Evolutionary conservation across 768 basidiomycete species (phyloP).

Genomic region (Amanita pseudoporphyria): DNA sequence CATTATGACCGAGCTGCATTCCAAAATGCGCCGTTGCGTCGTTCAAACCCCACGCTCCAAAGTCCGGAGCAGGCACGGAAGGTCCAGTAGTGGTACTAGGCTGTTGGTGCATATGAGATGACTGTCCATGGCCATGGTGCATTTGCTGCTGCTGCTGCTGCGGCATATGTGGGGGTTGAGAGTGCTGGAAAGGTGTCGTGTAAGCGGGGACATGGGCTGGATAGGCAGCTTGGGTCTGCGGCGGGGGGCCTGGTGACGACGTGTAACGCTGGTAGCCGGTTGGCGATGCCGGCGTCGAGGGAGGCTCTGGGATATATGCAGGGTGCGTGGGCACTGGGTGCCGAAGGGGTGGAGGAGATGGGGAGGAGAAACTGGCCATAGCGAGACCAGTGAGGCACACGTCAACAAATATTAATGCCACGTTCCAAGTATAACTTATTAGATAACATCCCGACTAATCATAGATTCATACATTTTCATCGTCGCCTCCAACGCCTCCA

Average conservation of each 20-base stretch:
- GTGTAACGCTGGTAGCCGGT: constrained; percentile 68
- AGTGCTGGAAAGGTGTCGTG: constrained; percentile 40
- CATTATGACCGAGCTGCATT: constrained; percentile 89
- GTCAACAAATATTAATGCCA: no score
- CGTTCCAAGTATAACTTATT: no score
- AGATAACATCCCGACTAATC: no score
- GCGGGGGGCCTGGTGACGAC: constrained; percentile 41
- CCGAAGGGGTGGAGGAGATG: constrained; percentile 71
- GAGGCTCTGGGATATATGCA: constrained; percentile 76
- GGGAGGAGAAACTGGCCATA: constrained; percentile 24
- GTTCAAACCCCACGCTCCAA: constrained; percentile 78
- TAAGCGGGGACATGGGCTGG: constrained; percentile 37
- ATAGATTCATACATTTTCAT: no score
- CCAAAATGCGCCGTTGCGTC: constrained; percentile 93
- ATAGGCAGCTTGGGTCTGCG: constrained; percentile 21
- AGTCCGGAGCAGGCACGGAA: constrained; percentile 32
- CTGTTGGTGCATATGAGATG: constrained; percentile 21
- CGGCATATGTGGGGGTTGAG: constrained; percentile 24
- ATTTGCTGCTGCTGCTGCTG: constrained; percentile 15
- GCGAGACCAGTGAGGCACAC: no score
- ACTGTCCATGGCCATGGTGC: constrained; percentile 21
- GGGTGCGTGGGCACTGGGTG: constrained; percentile 88
- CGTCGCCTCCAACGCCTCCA: constrained; percentile 17
- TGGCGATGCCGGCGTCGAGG: constrained; percentile 64
- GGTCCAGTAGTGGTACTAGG: constrained; percentile 19